phyloP scores from a whole-genome alignment of 2,329 filamentous ascomycete genomes.

The Alternaria consortialis region DNA sequence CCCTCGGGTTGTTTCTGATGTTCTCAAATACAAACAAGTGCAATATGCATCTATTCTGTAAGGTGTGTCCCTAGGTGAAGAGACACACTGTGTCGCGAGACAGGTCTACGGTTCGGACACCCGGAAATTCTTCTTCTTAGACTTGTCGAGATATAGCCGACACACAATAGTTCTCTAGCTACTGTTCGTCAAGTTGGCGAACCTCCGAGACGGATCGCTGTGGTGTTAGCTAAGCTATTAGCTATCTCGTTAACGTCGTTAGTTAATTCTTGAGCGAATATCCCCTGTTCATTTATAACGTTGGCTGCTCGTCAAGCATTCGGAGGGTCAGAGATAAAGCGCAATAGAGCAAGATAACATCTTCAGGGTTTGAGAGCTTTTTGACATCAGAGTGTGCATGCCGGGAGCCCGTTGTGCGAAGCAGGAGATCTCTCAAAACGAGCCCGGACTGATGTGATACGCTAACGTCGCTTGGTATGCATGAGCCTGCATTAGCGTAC shows the following conservation, averaged over 20 bases:
- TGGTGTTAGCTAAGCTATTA: neutral
- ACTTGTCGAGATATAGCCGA: neutral
- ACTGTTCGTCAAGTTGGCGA: neutral
- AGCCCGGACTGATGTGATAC: neutral
- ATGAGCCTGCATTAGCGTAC: too few relatives aligned
- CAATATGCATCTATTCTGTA: too few relatives aligned
- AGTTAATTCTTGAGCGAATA: neutral
- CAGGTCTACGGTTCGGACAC: slow-evolving; percentile 1
- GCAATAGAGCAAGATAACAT: neutral
- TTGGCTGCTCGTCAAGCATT: neutral
- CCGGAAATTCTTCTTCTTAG: neutral
- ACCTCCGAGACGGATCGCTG: neutral
- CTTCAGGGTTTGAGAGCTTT: too few relatives aligned
- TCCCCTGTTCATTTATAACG: neutral
- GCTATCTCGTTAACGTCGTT: neutral
- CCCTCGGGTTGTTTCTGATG: too few relatives aligned
- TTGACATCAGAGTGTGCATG: too few relatives aligned
- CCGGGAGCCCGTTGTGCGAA: too few relatives aligned
- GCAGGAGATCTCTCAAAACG: neutral
- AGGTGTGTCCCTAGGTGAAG: neutral
- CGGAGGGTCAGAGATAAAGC: neutral
- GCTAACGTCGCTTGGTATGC: neutral
- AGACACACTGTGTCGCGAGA: slow-evolving; percentile 7
- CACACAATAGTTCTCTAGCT: slow-evolving; percentile 2
- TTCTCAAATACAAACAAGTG: too few relatives aligned